Percentiles rank a stretch among this genome's conserved stretches.
Evolutionary conservation across 2,329 filamentous ascomycete genomes (phyloP).

Genomic region (Hymenoscyphus linearis): DNA sequence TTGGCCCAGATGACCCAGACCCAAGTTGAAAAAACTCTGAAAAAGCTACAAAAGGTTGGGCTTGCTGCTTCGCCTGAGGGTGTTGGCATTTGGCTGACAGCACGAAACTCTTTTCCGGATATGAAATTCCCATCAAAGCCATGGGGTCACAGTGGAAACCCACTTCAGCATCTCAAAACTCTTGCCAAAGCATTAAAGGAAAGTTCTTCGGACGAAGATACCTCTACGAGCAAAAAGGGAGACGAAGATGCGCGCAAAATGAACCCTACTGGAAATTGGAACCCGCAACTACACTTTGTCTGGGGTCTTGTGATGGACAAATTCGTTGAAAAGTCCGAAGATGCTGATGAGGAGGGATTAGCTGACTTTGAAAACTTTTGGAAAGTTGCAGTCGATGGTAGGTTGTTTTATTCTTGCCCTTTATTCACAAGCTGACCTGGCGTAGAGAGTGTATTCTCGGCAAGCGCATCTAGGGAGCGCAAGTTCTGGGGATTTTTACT

Average conservation of each 20-base stretch:
- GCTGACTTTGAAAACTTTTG: constrained; percentile 70
- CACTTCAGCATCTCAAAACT: constrained; percentile 63
- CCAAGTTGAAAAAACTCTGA: constrained; percentile 56
- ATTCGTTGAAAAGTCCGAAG: constrained; percentile 36
- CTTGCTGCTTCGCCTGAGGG: constrained; percentile 81
- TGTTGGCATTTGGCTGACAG: constrained; percentile 78
- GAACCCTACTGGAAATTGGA: constrained; percentile 63
- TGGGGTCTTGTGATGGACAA: constrained; percentile 73
- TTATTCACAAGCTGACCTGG: constrained; percentile 11
- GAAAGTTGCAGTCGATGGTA: constrained; percentile 80
- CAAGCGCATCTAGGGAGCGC: constrained; percentile 75
- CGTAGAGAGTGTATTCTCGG: constrained; percentile 75
- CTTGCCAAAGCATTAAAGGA: constrained; percentile 78
- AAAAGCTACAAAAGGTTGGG: constrained; percentile 56
- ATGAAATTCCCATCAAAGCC: constrained; percentile 62
- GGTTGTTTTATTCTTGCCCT: constrained; percentile 33
- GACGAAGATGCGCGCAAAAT: constrained; percentile 39
- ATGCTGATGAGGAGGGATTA: constrained; percentile 27
- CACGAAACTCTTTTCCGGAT: constrained; percentile 57
- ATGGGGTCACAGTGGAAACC: constrained; percentile 65
- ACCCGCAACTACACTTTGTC: constrained; percentile 76
- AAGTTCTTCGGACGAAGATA: constrained; percentile 59
- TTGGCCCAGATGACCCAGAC: constrained; percentile 54
- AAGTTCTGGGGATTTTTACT: constrained; percentile 91
- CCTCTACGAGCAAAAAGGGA: constrained; percentile 47